Evolutionary conservation across 2,329 filamentous ascomycete species (phyloP).

Genomic region (Aureobasidium melanogenum): DNA sequence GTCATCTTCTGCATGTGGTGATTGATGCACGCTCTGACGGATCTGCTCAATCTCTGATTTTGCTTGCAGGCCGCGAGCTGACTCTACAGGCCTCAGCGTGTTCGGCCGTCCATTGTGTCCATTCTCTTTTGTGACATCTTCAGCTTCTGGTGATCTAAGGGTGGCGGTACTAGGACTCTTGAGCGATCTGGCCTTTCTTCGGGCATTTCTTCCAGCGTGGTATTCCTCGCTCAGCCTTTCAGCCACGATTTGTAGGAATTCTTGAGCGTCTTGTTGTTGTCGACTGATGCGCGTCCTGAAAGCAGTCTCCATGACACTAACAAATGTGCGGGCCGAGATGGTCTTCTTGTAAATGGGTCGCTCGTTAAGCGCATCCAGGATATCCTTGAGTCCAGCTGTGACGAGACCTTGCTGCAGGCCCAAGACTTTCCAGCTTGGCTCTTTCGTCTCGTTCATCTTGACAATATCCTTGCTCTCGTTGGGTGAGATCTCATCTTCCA

Average conservation of each 20-base stretch:
- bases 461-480: slow-evolving; percentile 46
- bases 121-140: not conserved
- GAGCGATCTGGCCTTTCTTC: slow-evolving; percentile 43
- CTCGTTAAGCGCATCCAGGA: slow-evolving; percentile 87
- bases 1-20: slow-evolving; percentile 20
- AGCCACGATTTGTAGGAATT: slow-evolving; percentile 88
- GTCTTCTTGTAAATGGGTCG: slow-evolving; percentile 89
- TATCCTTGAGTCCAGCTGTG: slow-evolving; percentile 80
- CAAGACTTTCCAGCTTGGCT: slow-evolving; percentile 39
- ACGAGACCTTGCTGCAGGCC: slow-evolving; percentile 72
- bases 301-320: slow-evolving; percentile 71
- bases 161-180: slow-evolving; percentile 4
- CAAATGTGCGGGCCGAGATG: slow-evolving; percentile 78
- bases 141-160: not conserved
- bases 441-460: slow-evolving; percentile 25
- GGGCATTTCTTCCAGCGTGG: slow-evolving; percentile 69
- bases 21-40: not conserved
- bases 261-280: slow-evolving; percentile 95
- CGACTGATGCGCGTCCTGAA: slow-evolving; percentile 87
- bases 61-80: not conserved
- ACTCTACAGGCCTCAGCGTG: not conserved
- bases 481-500: slow-evolving; percentile 42
- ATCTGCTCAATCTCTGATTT: slow-evolving; percentile 7
- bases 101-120: not conserved
- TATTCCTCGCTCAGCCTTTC: slow-evolving; percentile 93